phyloP scores from a whole-genome alignment of 176 grass and related monocot species.

The Carex littledalei region DNA sequence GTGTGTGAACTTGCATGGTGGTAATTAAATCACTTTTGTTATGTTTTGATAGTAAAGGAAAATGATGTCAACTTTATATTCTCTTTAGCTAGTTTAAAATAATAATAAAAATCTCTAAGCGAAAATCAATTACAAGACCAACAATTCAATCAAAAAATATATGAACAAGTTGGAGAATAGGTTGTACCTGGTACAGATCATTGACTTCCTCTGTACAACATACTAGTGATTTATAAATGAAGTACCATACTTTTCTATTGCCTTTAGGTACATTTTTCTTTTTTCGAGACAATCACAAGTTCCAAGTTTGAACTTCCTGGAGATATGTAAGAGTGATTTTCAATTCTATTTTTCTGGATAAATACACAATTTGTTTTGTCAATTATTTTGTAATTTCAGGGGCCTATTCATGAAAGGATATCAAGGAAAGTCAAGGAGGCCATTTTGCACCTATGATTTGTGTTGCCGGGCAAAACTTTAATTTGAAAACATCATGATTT shows the following conservation, averaged over 20 bases:
- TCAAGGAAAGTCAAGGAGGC: slow-evolving; percentile 66
- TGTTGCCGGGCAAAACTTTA: background rate
- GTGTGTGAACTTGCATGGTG: slow-evolving; percentile 82
- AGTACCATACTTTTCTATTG: background rate
- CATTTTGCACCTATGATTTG: slow-evolving; percentile 39
- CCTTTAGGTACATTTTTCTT: slow-evolving; percentile 76
- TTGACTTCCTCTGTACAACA: background rate
- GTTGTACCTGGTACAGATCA: background rate
- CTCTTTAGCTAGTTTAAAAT: background rate
- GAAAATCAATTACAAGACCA: background rate
- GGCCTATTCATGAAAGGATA: slow-evolving; percentile 73
- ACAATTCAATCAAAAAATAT: background rate
- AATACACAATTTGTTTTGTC: slow-evolving; percentile 8
- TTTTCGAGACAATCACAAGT: slow-evolving; percentile 82
- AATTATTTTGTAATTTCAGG: slow-evolving; percentile 40
- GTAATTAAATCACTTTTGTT: slow-evolving; percentile 42
- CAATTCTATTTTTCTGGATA: background rate
- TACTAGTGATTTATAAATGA: background rate
- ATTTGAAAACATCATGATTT: background rate
- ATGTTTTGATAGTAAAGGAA: background rate
- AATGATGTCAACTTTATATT: background rate
- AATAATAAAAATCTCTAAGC: background rate
- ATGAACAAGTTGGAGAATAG: background rate
- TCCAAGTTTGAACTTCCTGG: slow-evolving; percentile 64
- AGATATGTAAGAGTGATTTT: slow-evolving; percentile 27